Conservation (phyloP, 345 rosid species). For the Eucalyptus guilfoylei region DNA sequence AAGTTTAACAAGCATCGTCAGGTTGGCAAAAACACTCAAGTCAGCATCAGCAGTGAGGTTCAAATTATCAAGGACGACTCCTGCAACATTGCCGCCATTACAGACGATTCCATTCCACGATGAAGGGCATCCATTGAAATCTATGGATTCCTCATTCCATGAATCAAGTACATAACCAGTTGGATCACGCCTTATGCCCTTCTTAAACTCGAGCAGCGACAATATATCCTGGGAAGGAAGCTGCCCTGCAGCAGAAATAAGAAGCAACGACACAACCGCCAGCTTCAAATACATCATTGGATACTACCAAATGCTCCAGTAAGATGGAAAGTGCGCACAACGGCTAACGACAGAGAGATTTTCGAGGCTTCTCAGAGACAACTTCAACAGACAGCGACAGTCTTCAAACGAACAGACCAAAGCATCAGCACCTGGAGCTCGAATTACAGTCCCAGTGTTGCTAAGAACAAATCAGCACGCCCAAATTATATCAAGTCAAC, state of each 20-base stretch:
- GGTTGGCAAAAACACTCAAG: constrained; percentile 67
- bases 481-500: not conserved
- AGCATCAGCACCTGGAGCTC: not conserved
- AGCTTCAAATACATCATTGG: constrained; percentile 41
- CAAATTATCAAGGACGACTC: constrained; percentile 68
- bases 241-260: constrained; percentile 59
- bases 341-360: not conserved
- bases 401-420: not conserved
- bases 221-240: constrained; percentile 96
- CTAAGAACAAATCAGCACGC: not conserved
- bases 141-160: constrained; percentile 95
- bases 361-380: not conserved
- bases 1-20: constrained; percentile 79
- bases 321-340: not conserved
- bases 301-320: not conserved
- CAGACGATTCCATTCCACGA: constrained; percentile 96
- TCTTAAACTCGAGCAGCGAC: constrained; percentile 90
- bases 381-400: not conserved
- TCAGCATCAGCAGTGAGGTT: constrained; percentile 76
- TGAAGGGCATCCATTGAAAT: constrained; percentile 93
- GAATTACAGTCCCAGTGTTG: not conserved
- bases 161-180: constrained; percentile 88
- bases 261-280: constrained; percentile 25
- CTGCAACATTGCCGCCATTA: constrained; percentile 87
- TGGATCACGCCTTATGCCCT: constrained; percentile 92